A percentile compares a stretch with the other conserved stretches of the same genome.
These are phyloP conservation scores for Priceomyces fermenticarens DNA, from an alignment of 805 yeast genomes.

Conservation along the genomic window DNA sequence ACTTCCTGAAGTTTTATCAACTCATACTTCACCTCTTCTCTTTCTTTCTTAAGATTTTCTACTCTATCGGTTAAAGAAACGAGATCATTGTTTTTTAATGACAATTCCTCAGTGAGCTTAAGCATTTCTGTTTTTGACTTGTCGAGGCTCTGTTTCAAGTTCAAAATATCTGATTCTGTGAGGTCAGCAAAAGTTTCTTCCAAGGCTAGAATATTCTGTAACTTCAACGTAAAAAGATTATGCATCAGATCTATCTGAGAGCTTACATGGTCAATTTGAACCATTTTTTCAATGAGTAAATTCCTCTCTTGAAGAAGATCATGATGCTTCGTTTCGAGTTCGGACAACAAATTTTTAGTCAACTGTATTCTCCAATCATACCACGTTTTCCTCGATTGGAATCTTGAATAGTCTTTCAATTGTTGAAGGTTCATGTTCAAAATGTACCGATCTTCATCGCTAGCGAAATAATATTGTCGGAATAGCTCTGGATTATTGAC, in stretches of 20 bases:
- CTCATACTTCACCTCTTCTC: constrained; percentile 9
- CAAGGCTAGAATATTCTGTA: constrained; percentile 15
- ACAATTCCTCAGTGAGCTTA: constrained; percentile 12
- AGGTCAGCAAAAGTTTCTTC: constrained; percentile 6
- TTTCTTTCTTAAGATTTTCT: constrained; percentile 7
- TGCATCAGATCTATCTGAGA: constrained; percentile 8
- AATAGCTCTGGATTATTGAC: constrained; percentile 50
- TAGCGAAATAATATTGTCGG: constrained; percentile 43
- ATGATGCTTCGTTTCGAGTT: constrained; percentile 20
- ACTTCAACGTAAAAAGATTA: constrained; percentile 12
- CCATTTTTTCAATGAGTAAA: constrained; percentile 11
- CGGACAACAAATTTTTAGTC: constrained; percentile 41
- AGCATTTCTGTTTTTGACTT: constrained; percentile 10
- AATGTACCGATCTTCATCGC: constrained; percentile 32
- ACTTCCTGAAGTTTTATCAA: constrained; percentile 9
- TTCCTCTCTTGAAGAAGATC: constrained; percentile 18
- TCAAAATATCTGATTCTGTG: constrained; percentile 8
- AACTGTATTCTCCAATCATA: constrained; percentile 60
- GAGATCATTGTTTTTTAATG: constrained; percentile 8
- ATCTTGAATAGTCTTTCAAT: constrained; percentile 49
- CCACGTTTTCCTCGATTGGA: constrained; percentile 57
- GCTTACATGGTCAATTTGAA: constrained; percentile 7
- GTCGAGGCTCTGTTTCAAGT: constrained; percentile 9
- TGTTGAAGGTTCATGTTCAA: constrained; percentile 49
- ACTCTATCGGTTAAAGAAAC: constrained; percentile 9